phyloP scores from a whole-genome alignment of 305 asterid species.

The Solanum aculeatissimum region DNA sequence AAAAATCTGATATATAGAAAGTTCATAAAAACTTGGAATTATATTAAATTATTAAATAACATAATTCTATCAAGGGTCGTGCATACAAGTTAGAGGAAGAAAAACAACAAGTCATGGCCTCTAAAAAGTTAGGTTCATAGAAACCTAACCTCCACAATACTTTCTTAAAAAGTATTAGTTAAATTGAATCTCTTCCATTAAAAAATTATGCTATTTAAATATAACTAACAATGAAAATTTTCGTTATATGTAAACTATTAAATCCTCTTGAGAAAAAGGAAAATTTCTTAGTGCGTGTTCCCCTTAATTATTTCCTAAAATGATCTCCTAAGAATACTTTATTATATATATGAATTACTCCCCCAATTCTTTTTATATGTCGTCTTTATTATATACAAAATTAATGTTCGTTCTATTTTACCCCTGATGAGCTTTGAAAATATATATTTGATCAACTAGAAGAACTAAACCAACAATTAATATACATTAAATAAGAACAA shows the following conservation, averaged over 20 bases:
- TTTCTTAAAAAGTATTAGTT: background rate
- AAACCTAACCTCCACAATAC: background rate
- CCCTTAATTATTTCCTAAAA: background rate
- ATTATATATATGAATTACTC: background rate
- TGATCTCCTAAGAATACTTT: background rate
- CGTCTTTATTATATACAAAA: too few species aligned
- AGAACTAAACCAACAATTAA: too few species aligned
- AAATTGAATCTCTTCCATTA: too few species aligned
- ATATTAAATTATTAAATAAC: background rate
- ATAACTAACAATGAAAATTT: background rate
- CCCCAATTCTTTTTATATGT: background rate
- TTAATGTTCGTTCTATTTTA: too few species aligned
- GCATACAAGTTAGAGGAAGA: background rate
- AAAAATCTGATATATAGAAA: background rate
- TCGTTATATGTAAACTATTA: background rate
- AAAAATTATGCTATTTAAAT: background rate
- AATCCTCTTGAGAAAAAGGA: background rate
- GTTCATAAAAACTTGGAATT: background rate
- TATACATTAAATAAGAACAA: too few species aligned
- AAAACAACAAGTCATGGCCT: background rate
- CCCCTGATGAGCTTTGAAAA: too few species aligned
- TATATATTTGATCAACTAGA: too few species aligned
- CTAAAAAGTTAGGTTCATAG: constrained; percentile 11
- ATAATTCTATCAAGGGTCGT: background rate
- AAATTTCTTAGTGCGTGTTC: background rate